Evolutionary conservation across 2,329 filamentous ascomycete genomes (phyloP).

Genomic region (Epichloe aotearoae): DNA sequence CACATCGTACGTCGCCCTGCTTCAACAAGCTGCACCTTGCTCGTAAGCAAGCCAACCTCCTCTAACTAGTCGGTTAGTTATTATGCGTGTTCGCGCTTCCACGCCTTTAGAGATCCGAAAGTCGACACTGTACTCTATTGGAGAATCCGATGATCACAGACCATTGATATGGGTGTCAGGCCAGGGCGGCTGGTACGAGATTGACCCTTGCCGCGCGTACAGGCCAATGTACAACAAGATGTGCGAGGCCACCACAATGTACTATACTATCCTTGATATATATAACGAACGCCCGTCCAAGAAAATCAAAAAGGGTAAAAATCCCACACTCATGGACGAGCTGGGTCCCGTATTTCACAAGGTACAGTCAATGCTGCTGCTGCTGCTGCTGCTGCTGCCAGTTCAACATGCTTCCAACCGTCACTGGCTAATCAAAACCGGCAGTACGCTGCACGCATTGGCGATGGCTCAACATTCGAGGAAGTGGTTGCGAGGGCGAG

Average conservation of each 20-base stretch:
- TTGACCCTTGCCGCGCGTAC: slow-evolving; percentile 47
- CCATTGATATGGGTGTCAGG: slow-evolving; percentile 49
- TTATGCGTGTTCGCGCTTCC: slow-evolving; percentile 18
- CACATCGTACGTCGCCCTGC: slow-evolving; percentile 20
- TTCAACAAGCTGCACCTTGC: neutral
- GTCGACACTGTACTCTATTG: slow-evolving; percentile 38
- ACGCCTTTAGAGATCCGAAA: slow-evolving; percentile 40
- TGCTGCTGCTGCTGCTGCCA: neutral
- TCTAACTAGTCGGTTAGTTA: slow-evolving; percentile 13
- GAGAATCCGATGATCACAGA: slow-evolving; percentile 32
- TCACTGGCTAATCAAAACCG: neutral
- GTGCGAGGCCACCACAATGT: slow-evolving; percentile 47
- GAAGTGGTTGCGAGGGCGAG: slow-evolving; percentile 34
- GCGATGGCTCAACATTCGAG: slow-evolving; percentile 37
- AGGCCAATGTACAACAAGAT: slow-evolving; percentile 42
- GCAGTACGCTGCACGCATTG: slow-evolving; percentile 37
- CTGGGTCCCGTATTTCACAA: slow-evolving; percentile 20
- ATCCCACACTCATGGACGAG: slow-evolving; percentile 16
- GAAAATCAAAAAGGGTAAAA: slow-evolving; percentile 17
- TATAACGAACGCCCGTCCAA: slow-evolving; percentile 28
- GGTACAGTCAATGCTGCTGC: neutral
- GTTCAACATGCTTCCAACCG: neutral
- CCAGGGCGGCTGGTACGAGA: slow-evolving; percentile 53
- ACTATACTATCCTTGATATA: slow-evolving; percentile 48
- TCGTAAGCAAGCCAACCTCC: neutral